Conservation (phyloP, 805 yeast species). For the Yamadazyma scolyti region DNA sequence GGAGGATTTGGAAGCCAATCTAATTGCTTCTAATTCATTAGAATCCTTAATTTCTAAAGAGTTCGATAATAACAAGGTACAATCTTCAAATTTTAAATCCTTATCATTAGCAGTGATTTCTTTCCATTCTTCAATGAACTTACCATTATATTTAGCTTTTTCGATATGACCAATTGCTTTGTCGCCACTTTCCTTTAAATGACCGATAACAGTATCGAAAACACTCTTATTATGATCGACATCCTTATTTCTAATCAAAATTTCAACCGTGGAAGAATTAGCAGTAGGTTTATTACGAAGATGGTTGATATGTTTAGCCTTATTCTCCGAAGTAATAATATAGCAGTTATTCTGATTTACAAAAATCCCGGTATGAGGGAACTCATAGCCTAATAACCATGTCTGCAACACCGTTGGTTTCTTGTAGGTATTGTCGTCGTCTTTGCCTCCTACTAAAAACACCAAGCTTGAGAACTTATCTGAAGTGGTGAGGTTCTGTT, state of each 20-base stretch:
- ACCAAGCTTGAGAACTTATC: constrained; percentile 31
- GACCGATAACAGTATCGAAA: constrained; percentile 54
- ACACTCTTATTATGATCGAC: constrained; percentile 66
- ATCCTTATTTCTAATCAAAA: constrained; percentile 81
- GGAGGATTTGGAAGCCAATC: constrained; percentile 73
- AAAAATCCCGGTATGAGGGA: constrained; percentile 82
- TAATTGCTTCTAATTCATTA: constrained; percentile 62
- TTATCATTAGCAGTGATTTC: constrained; percentile 30
- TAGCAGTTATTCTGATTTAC: constrained; percentile 57
- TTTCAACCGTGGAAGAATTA: constrained; percentile 39
- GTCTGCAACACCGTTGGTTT: constrained; percentile 82
- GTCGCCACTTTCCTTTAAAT: constrained; percentile 39
- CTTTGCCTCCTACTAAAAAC: constrained; percentile 78
- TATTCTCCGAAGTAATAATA: constrained; percentile 76
- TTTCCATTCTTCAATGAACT: constrained; percentile 80
- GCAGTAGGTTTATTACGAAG: constrained; percentile 43
- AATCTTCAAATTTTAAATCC: constrained; percentile 42
- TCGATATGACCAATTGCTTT: constrained; percentile 55
- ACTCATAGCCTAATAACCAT: constrained; percentile 93
- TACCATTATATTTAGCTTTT: constrained; percentile 79
- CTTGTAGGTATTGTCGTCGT: constrained; percentile 85
- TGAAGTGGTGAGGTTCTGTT: constrained; percentile 24
- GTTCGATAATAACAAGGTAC: constrained; percentile 48
- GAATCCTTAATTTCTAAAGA: constrained; percentile 74
- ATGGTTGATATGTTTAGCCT: constrained; percentile 72